Base-by-base conservation (phyloP, 805 yeast species). In the Yarrowia phangngaensis region DNA sequence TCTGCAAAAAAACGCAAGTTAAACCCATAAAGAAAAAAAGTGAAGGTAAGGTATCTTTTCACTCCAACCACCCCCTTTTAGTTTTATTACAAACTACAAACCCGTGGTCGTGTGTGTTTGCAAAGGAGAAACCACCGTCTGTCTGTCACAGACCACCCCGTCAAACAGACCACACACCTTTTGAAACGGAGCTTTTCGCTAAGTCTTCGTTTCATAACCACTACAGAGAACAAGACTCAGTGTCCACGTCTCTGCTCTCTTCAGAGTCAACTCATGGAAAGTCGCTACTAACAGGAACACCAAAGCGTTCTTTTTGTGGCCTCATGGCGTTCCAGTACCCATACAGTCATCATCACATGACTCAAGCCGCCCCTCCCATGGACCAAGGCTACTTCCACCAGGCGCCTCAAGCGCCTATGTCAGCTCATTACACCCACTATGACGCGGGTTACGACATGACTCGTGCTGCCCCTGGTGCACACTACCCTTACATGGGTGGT, bases 141-240 rank as follows among this genome's bases (percentile, higher is more conserved):
- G 26, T 20, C 27, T 7, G 14, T 19, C 27, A n/a, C 30, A 19
- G 19, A 20, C 31, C 7, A 15, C 23, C 23, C 16, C 17, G 8
- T 20, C 47, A 26, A n/a, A n/a, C n/a, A n/a, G n/a, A n/a, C 24
- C 8, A n/a, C 12, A 20, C 24, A 22, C 24, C 7, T 9, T 12
- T 20, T n/a, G 35, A 22, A 40, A 49, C 52, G 57, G 59, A 56
- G 56, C 59, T 55, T 57, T 57, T 57, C 49, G 50, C 53, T 57
- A 56, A 56, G 59, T 55, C 43, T 50, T 56, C 32, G 45, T 38
- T 38, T 38, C 32, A n/a, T n/a, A n/a, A n/a, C n/a, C n/a, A n/a
- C n/a, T n/a, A n/a, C n/a, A n/a, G n/a, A n/a, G n/a, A n/a, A n/a
- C n/a, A n/a, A n/a, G n/a, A n/a, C n/a, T n/a, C n/a, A n/a, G n/a